A percentile compares a stretch with the other conserved stretches of the same genome.
These are phyloP conservation scores for Fusarium sp. DNA, from an alignment of 2,329 filamentous ascomycete species.

Conservation along the genomic window DNA sequence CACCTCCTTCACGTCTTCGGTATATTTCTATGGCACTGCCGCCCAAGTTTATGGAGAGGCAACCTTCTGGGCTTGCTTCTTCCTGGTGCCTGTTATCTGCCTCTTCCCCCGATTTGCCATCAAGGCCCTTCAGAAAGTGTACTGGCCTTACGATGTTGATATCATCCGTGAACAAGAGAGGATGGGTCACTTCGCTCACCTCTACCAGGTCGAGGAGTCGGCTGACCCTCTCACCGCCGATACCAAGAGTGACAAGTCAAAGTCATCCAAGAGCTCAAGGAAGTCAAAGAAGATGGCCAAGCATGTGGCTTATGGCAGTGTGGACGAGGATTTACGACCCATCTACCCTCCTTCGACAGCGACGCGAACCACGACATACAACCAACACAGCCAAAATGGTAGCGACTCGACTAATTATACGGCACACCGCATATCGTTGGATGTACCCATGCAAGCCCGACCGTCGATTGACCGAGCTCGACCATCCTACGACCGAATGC, in stretches of 20 bases:
- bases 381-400: constrained; percentile 85
- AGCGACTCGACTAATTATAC: constrained; percentile 96
- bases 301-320: constrained; percentile 69
- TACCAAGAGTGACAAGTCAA: constrained; percentile 54
- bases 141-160: constrained; percentile 91
- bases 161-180: constrained; percentile 94
- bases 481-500: constrained; percentile 88
- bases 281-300: constrained; percentile 59
- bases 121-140: constrained; percentile 93
- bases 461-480: constrained; percentile 75
- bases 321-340: constrained; percentile 88
- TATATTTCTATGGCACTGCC: constrained; percentile 78
- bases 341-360: constrained; percentile 94
- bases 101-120: constrained; percentile 87
- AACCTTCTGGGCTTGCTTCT: constrained; percentile 86
- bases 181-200: constrained; percentile 82
- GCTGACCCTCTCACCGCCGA: constrained; percentile 54
- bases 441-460: constrained; percentile 56
- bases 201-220: constrained; percentile 56
- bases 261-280: constrained; percentile 67
- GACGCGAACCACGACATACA: constrained; percentile 78
- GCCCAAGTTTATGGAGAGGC: constrained; percentile 82
- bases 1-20: constrained; percentile 61
- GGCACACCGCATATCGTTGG: constrained; percentile 69
- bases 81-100: constrained; percentile 83